Base-by-base conservation (phyloP, 768 basidiomycete genomes). In the Lactifluus hygrophoroides region DNA sequence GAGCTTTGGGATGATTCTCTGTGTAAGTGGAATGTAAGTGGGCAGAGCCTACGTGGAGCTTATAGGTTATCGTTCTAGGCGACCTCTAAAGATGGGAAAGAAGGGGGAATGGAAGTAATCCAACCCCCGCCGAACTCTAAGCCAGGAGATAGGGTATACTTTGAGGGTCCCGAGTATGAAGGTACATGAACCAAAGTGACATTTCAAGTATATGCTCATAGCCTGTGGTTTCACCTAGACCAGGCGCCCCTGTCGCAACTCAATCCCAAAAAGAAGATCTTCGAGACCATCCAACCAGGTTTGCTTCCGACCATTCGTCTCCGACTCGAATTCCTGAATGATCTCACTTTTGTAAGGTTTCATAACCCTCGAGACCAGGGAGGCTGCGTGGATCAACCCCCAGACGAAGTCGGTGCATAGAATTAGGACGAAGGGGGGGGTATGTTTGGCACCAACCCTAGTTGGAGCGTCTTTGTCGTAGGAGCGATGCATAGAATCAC, bases 181-280 rank as follows among this genome's bases (percentile, higher is more conserved):
- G 78, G 88, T 92, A 65, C 59, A 83, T 59, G 57, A 27, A 58
- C 40, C 14, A 19, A 14, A 21, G 38, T 35, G 3, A 46, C 25
- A 43, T 30, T 19, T 27, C 7, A 19, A 43, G 42, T 32, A 44
- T 49, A 14, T 46, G 34, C 23, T 17, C 42, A 38, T 44, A 3
- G 27, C 55, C 35, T 42, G 42, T 53, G 23, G 47, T 51, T 27
- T 57, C 61, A 55, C 44, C 10, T 51, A 86, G 86, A 75, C 65
- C 77, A 78, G 0, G 79, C 76, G 19, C 88, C 94, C 0, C 74
- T 95, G 23, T 67, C 86, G 7, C 92, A 94, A 67, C 77, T 99
- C 57, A 97, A 97, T 72, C 96, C 96, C 13, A 99, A 98, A 76
- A 98, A 96, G 77, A 99, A 98, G 75, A 90, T 98, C 32, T 99